Conservation (phyloP, 192 early-diverging fungal species). For the Coemansia javaensis region DNA sequence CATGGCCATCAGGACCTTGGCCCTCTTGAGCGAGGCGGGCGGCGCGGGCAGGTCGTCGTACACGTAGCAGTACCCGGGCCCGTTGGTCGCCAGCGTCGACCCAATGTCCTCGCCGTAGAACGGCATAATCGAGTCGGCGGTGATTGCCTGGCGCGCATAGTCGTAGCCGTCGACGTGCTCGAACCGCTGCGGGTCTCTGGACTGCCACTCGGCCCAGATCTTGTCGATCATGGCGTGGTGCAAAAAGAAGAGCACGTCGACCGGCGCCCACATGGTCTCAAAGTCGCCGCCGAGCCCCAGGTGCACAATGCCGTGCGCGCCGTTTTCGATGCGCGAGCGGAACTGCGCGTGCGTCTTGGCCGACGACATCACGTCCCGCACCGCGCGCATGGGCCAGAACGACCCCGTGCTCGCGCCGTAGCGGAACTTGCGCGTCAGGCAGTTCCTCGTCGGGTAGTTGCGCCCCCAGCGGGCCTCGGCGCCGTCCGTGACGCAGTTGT, state of each 20-base stretch:
- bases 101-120: constrained; percentile 43
- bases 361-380: constrained; percentile 39
- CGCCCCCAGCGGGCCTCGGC: constrained; percentile 49
- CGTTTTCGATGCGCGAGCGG: constrained; percentile 52
- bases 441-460: constrained; percentile 46
- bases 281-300: constrained; percentile 51
- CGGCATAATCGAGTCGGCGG: constrained; percentile 31
- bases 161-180: constrained; percentile 36
- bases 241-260: constrained; percentile 59
- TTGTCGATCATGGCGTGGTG: constrained; percentile 67
- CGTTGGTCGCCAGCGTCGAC: constrained; percentile 28
- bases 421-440: constrained; percentile 43
- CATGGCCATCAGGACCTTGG: constrained; percentile 7
- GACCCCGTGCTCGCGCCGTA: constrained; percentile 32
- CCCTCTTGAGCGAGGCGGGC: constrained; percentile 15
- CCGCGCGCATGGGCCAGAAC: constrained; percentile 47
- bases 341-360: constrained; percentile 42
- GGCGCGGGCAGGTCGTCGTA: constrained; percentile 45
- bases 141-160: constrained; percentile 19
- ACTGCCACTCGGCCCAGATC: constrained; percentile 58
- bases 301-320: constrained; percentile 52
- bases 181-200: constrained; percentile 24
- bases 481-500: constrained; percentile 55
- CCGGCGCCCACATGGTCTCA: constrained; percentile 51
- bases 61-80: constrained; percentile 45